Conservation (phyloP, 805 yeast genomes). For the Sugiyamaella valdiviana region DNA sequence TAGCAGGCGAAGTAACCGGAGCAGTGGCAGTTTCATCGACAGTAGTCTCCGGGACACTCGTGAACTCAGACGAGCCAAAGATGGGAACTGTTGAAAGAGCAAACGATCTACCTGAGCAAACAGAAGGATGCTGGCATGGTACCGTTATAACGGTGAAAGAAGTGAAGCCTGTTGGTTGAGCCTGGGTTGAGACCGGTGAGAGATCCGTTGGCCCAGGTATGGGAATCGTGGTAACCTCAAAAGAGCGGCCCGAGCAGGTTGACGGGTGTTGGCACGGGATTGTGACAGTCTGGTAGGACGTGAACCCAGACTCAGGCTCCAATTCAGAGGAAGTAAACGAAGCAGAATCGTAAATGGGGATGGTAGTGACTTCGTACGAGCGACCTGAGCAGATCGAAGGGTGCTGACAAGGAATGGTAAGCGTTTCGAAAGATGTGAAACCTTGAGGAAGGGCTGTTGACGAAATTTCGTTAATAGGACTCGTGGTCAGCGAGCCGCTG, state of each 20-base stretch:
- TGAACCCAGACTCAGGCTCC: not conserved
- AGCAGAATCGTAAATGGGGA: not conserved
- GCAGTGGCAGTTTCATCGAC: not conserved
- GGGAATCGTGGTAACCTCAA: conserved; percentile 2
- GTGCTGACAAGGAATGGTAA: conserved; percentile 3
- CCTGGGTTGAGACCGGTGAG: no score
- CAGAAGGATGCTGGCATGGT: conserved; percentile 1
- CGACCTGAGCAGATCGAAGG: conserved; percentile 5
- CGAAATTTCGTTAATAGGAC: no score
- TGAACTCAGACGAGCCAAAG: no score
- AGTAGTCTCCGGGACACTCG: no score
- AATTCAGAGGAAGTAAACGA: not conserved
- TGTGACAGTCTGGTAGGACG: no score
- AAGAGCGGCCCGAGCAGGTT: no score
- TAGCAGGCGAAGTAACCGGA: not conserved
- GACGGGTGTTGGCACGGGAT: no score
- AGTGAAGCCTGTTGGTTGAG: not conserved
- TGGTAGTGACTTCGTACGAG: conserved; percentile 3
- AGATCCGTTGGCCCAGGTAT: not conserved
- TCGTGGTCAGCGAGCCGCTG: no score
- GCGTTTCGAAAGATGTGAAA: conserved; percentile 1
- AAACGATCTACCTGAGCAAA: conserved; percentile 6
- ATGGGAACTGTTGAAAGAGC: not conserved
- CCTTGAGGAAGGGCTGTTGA: not conserved
- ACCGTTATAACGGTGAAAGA: conserved; percentile 1